phyloP scores from a whole-genome alignment of 2,329 filamentous ascomycete species.

The Ophiocordyceps camponoti-floridani region DNA sequence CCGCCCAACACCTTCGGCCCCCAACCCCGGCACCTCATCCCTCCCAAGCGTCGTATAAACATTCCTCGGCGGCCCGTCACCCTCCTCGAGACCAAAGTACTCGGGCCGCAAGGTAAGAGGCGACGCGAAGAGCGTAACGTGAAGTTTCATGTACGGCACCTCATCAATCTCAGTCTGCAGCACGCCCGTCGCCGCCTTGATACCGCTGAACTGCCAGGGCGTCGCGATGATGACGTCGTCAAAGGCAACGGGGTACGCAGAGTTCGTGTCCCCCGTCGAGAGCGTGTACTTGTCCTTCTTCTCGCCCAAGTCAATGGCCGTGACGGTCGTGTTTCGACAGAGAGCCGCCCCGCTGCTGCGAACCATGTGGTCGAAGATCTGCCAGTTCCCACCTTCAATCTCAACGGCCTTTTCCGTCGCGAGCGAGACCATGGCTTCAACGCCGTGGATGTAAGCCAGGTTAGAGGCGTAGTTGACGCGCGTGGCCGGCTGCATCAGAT shows the following conservation, averaged over 20 bases:
- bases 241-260: conserved; percentile 32
- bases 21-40: conserved; percentile 30
- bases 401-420: conserved; percentile 69
- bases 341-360: conserved; percentile 42
- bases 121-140: conserved; percentile 80
- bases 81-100: conserved; percentile 51
- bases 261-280: conserved; percentile 13
- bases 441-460: conserved; percentile 64
- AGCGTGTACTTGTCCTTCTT: conserved; percentile 26
- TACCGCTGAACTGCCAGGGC: conserved; percentile 64
- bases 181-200: conserved; percentile 44
- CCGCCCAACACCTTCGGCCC: conserved; percentile 45
- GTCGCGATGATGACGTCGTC: conserved; percentile 71
- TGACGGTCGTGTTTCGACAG: conserved; percentile 49
- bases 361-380: conserved; percentile 76
- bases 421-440: conserved; percentile 85
- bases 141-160: conserved; percentile 71
- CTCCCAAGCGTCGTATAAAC: conserved; percentile 68
- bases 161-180: conserved; percentile 53
- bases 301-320: conserved; percentile 30
- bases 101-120: conserved; percentile 50
- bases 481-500: conserved; percentile 80
- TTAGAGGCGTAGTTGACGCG: conserved; percentile 93
- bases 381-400: conserved; percentile 79
- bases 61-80: conserved; percentile 45